Conservation (phyloP, 345 rosid genomes). For the Acer saccharum region DNA sequence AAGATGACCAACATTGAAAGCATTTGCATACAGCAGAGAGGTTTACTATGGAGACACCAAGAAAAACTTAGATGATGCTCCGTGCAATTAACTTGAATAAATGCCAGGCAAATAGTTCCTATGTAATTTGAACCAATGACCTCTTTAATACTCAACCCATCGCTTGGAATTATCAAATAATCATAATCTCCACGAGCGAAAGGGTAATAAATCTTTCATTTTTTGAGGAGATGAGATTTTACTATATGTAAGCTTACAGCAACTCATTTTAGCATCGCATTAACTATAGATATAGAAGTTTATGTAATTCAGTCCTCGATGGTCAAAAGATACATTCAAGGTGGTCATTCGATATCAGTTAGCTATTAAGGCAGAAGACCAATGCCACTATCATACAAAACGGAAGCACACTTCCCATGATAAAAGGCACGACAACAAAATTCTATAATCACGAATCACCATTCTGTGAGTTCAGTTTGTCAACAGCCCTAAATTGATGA, state of each 20-base stretch:
- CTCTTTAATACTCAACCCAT: background rate
- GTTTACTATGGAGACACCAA: background rate
- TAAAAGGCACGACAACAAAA: background rate
- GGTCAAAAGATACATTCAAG: background rate
- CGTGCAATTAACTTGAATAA: too few species aligned
- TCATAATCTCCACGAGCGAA: background rate
- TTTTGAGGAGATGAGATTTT: background rate
- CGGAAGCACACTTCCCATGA: background rate
- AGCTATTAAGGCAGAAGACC: background rate
- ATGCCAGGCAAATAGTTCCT: background rate
- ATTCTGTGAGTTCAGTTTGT: background rate
- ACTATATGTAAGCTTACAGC: background rate
- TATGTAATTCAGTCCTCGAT: background rate
- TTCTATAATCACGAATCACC: background rate
- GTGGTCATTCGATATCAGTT: background rate
- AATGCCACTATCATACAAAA: background rate
- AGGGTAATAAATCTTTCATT: background rate
- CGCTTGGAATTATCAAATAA: background rate
- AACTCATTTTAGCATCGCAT: background rate
- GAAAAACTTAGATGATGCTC: background rate
- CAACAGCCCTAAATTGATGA: background rate
- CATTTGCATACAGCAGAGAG: background rate
- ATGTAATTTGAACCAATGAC: background rate
- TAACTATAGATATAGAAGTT: background rate
- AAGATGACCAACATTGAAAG: background rate